Evolutionary conservation across 1,284 basidiomycete species (phyloP).

Genomic region (Ustilago lituana): DNA sequence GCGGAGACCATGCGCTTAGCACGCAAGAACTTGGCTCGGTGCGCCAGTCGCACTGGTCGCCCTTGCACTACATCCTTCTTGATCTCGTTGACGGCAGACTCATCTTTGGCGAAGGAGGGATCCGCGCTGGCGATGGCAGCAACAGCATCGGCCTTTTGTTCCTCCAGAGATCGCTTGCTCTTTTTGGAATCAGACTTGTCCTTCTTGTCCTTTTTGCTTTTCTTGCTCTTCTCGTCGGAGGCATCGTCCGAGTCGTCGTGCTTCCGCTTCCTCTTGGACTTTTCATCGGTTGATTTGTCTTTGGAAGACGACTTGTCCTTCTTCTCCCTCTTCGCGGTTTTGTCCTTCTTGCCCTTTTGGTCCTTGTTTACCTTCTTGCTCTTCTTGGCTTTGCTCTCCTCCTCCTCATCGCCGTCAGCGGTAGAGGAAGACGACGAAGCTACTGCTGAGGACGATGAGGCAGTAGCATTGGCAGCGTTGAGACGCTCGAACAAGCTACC

Average conservation of each 20-base stretch:
- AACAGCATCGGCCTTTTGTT: conserved; percentile 25
- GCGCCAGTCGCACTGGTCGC: conserved; percentile 36
- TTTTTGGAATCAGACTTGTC: conserved; percentile 17
- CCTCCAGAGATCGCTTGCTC: conserved; percentile 14
- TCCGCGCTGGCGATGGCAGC: conserved; percentile 24
- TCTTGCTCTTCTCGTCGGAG: conserved; percentile 10
- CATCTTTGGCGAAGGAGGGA: conserved; percentile 14
- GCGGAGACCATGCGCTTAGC: conserved; percentile 62
- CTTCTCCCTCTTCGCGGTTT: conserved; percentile 21
- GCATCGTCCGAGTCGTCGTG: conserved; percentile 22
- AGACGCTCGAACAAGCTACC: conserved; percentile 65
- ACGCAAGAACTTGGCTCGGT: conserved; percentile 63
- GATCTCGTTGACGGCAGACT: conserved; percentile 30
- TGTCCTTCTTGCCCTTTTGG: conserved; percentile 38
- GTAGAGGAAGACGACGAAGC: conserved; percentile 14
- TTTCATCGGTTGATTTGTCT: conserved; percentile 10
- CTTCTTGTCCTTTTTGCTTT: conserved; percentile 38
- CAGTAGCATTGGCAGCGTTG: conserved; percentile 55
- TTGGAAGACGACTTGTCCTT: conserved; percentile 21
- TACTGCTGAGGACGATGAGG: conserved; percentile 26
- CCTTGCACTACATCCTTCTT: conserved; percentile 32
- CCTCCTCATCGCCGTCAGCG: conserved; percentile 8
- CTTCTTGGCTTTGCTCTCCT: conserved; percentile 25
- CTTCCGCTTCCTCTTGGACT: conserved; percentile 43
- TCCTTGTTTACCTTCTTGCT: conserved; percentile 27